Evolutionary conservation across 306 rosid species (phyloP), one percentile per base, ranked within the genome.

Genomic region (Corylus heterophylla): DNA sequence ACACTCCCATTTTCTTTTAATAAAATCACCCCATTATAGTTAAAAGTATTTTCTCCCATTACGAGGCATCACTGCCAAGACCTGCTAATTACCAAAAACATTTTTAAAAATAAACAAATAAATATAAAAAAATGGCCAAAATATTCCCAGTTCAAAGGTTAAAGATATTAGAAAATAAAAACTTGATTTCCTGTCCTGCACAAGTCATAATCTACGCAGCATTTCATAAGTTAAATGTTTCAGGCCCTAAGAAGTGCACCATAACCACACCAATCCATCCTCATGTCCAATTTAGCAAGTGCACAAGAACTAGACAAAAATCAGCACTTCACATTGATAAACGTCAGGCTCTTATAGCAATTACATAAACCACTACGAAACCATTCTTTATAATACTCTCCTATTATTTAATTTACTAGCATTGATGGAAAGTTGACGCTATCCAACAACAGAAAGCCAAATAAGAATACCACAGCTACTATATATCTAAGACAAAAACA

Each of bases 391-490:
- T 4, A 20, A 20, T 58, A 22, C 35, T 37, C 12, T 66, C 71
- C 2, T 39, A 14, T 39, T 0, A 4, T 37, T 67, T 17, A 67
- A 67, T 67, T 67, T 37, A 67, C 50, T 37, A 18, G 51, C 70
- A 67, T 39, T 39, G 27, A 39, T 67, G 71, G 47, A 61, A 67
- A 37, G 39, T 39, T 39, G 14, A 17, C 9, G 50, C 50, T 4
- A 64, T 31, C 48, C 70, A 64, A 10, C 42, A 22, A 58, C 22
- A 58, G 0, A 61, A 31, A 20, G 63, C 62, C 64, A 61, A 35
- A 54, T 3, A 58, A 64, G 67, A 80, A 52, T 56, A 71, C 77
- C 80, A 59, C 44, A 78, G 56, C 47, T 42, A 51, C 76, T 12
- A 17, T 17, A 62, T 56, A 73, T 75, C 55, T 49, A 18, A 27